phyloP scores from a whole-genome alignment of 2,329 filamentous ascomycete species.

The Alternaria rosae region DNA sequence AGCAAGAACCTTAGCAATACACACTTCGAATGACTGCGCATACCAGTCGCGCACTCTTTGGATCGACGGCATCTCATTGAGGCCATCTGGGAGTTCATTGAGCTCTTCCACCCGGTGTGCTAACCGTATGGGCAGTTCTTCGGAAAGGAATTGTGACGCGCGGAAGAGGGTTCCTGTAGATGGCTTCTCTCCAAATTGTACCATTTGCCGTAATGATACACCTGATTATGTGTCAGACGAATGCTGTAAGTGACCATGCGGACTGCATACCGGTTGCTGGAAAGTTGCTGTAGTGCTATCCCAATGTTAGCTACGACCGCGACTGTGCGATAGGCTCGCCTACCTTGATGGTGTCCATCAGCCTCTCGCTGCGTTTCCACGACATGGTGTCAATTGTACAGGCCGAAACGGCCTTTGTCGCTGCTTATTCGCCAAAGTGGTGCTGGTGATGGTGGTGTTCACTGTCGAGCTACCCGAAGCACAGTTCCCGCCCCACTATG shows the following conservation, averaged over 20 bases:
- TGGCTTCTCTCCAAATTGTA: slow-evolving; percentile 94
- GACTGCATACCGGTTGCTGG: slow-evolving; percentile 92
- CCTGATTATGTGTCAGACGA: slow-evolving; percentile 35
- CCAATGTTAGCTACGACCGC: slow-evolving; percentile 31
- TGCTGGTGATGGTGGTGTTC: slow-evolving; percentile 16
- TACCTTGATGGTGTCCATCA: slow-evolving; percentile 92
- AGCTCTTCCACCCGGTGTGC: slow-evolving; percentile 97
- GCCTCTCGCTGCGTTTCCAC: slow-evolving; percentile 87
- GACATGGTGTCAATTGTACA: slow-evolving; percentile 70
- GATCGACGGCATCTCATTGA: slow-evolving; percentile 98
- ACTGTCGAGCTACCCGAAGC: slow-evolving; percentile 21
- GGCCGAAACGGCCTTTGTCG: slow-evolving; percentile 44
- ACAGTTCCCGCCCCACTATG: slow-evolving; percentile 40
- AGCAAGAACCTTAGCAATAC: slow-evolving; percentile 34
- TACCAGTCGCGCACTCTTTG: slow-evolving; percentile 97
- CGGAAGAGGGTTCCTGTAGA: slow-evolving; percentile 93
- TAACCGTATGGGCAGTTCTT: slow-evolving; percentile 95
- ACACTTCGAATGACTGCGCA: slow-evolving; percentile 97
- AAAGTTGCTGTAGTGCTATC: slow-evolving; percentile 86
- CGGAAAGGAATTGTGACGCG: slow-evolving; percentile 96
- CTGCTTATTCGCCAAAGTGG: slow-evolving; percentile 43
- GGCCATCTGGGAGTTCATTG: slow-evolving; percentile 87
- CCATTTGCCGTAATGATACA: slow-evolving; percentile 92
- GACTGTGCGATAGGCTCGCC: slow-evolving; percentile 13
- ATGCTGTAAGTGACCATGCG: slow-evolving; percentile 61